Percentiles rank a stretch among this genome's conserved stretches.
Conservation (phyloP, 1,284 basidiomycete species). For the Pseudozyma flocculosa region DNA sequence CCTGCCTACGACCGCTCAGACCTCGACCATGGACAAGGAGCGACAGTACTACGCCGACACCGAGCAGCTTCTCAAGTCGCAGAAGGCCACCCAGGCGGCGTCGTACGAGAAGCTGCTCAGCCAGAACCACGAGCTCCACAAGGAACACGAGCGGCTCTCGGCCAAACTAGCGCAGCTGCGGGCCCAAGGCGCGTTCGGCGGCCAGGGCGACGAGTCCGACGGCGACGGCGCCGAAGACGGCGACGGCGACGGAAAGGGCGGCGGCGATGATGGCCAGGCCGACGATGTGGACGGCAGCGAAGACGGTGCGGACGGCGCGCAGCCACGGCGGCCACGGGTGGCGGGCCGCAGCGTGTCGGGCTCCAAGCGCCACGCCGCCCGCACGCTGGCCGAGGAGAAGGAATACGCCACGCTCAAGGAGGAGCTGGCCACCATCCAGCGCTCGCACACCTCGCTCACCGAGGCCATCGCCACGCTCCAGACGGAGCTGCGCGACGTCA, state of each 20-base stretch:
- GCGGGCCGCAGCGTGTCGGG: conserved; percentile 2
- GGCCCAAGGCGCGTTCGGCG: conserved; percentile 1
- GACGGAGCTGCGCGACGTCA: conserved; percentile 37
- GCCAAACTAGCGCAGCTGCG: conserved; percentile 29
- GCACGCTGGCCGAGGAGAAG: conserved; percentile 16
- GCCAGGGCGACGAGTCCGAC: too few species aligned
- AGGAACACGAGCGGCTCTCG: conserved; percentile 39
- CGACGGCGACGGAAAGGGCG: not conserved
- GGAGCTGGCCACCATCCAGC: conserved; percentile 27
- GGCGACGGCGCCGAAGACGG: not conserved
- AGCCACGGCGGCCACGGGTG: not conserved
- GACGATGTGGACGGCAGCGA: not conserved
- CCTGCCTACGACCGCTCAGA: too few species aligned
- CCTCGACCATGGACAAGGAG: conserved; percentile 46
- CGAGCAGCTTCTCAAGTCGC: conserved; percentile 40
- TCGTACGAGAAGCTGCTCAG: conserved; percentile 38
- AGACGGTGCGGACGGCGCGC: not conserved
- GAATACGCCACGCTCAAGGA: conserved; percentile 15
- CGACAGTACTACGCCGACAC: conserved; percentile 45
- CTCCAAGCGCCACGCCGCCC: not conserved
- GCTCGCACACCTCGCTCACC: conserved; percentile 30
- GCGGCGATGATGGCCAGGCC: not conserved
- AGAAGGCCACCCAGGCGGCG: conserved; percentile 29
- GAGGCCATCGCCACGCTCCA: conserved; percentile 35
- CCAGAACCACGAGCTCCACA: conserved; percentile 31